These are phyloP conservation scores for Calonectria pauciramosa DNA, from an alignment of 2,329 filamentous ascomycete genomes.

Conservation along the genomic window DNA sequence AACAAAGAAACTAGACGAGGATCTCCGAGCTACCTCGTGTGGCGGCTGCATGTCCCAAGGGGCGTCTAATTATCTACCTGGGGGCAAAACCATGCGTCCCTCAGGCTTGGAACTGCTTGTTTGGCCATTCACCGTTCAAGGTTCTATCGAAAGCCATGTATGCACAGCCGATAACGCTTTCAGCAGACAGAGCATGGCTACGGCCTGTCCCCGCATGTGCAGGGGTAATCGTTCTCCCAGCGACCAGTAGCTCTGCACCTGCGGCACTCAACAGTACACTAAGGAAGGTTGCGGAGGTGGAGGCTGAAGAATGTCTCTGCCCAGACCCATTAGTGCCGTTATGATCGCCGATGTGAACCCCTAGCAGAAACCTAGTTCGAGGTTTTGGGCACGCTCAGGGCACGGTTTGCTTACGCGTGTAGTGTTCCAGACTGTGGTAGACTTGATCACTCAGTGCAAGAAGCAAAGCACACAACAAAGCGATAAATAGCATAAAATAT, in stretches of 20 bases:
- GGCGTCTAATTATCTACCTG: not conserved
- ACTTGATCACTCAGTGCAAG: not conserved
- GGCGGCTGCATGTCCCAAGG: not conserved
- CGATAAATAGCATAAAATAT: no score
- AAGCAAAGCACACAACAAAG: not conserved
- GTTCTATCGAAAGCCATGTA: not conserved
- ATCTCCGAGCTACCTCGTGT: not conserved
- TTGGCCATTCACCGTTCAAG: not conserved
- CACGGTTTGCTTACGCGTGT: not conserved
- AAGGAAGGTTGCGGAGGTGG: not conserved
- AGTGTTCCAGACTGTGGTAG: not conserved
- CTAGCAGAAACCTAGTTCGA: conserved; percentile 3
- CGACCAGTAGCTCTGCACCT: not conserved
- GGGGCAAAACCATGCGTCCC: not conserved
- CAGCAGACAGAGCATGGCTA: not conserved
- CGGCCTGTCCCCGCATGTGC: not conserved
- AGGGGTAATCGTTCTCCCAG: conserved; percentile 7
- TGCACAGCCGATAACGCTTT: conserved; percentile 5
- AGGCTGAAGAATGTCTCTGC: not conserved
- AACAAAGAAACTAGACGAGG: not conserved
- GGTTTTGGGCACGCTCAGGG: not conserved
- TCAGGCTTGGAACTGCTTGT: not conserved
- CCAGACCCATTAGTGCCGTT: conserved; percentile 2
- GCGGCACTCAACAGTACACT: not conserved
- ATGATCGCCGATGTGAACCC: conserved; percentile 12